These are phyloP conservation scores for Pholiota adiposa DNA, from an alignment of 1,284 basidiomycete species.

Conservation along the genomic window DNA sequence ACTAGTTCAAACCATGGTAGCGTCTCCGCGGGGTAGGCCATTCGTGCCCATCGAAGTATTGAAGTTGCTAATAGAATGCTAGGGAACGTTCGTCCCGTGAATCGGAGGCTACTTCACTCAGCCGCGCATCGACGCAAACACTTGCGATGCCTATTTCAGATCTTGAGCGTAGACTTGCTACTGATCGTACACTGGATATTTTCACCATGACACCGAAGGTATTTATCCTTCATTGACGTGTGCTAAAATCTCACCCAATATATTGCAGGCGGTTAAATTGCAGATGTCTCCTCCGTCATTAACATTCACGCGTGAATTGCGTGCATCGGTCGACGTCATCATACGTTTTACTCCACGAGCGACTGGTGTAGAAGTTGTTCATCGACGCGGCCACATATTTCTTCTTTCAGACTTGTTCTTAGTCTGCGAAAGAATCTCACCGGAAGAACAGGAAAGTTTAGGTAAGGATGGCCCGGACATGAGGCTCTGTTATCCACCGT, in stretches of 20 bases:
- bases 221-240: slow-evolving; percentile 25
- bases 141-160: slow-evolving; percentile 67
- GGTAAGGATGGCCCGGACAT: slow-evolving; percentile 76
- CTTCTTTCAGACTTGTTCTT: slow-evolving; percentile 93
- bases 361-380: slow-evolving; percentile 74
- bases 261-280: slow-evolving; percentile 78
- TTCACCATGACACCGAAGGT: slow-evolving; percentile 97
- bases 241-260: slow-evolving; percentile 20
- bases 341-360: slow-evolving; percentile 82
- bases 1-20: slow-evolving; percentile 55
- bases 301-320: slow-evolving; percentile 81
- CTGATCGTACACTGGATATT: slow-evolving; percentile 86
- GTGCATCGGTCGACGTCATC: slow-evolving; percentile 75
- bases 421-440: slow-evolving; percentile 82
- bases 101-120: slow-evolving; percentile 57
- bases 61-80: slow-evolving; percentile 3
- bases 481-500: slow-evolving; percentile 94
- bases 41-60: slow-evolving; percentile 4
- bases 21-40: slow-evolving; percentile 58
- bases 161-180: slow-evolving; percentile 82
- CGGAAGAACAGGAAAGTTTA: slow-evolving; percentile 57
- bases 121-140: slow-evolving; percentile 51
- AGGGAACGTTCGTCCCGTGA: slow-evolving; percentile 67
- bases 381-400: slow-evolving; percentile 84
- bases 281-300: slow-evolving; percentile 88